Conservation (phyloP, 768 basidiomycete genomes). For the Mycena vulgaris region DNA sequence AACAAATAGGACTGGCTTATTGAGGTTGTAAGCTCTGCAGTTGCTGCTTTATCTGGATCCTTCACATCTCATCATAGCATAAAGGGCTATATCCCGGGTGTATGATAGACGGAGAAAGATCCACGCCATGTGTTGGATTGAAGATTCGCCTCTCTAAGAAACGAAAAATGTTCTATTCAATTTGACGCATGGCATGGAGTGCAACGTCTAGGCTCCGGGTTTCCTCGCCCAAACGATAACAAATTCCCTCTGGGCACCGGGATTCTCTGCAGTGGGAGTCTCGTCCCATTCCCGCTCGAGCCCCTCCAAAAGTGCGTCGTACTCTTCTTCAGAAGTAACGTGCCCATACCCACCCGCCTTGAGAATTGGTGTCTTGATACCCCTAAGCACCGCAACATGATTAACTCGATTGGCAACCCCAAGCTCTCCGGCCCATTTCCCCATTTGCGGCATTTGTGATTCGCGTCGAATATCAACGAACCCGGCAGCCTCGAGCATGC, state of each 20-base stretch:
- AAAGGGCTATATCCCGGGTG: too few species aligned
- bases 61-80: too few species aligned
- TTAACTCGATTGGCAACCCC: constrained; percentile 15
- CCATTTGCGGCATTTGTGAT: constrained; percentile 14
- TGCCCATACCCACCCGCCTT: constrained; percentile 22
- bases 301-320: constrained; percentile 24
- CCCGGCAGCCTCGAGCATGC: constrained; percentile 33
- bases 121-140: too few species aligned
- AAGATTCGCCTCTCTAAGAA: too few species aligned
- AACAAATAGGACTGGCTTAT: constrained; percentile 23
- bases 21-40: background rate
- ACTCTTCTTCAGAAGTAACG: constrained; percentile 17
- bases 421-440: constrained; percentile 24
- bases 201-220: too few species aligned
- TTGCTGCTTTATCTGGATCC: too few species aligned
- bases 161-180: too few species aligned
- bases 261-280: too few species aligned
- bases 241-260: constrained; percentile 2
- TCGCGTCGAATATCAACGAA: constrained; percentile 34
- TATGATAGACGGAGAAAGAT: too few species aligned
- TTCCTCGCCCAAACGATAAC: constrained; percentile 14
- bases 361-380: constrained; percentile 32
- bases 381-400: constrained; percentile 5
- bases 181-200: too few species aligned
- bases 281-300: constrained; percentile 16